Base-by-base conservation (phyloP, 441 rosid genomes). In the Pelargonium myrrhifolium region DNA sequence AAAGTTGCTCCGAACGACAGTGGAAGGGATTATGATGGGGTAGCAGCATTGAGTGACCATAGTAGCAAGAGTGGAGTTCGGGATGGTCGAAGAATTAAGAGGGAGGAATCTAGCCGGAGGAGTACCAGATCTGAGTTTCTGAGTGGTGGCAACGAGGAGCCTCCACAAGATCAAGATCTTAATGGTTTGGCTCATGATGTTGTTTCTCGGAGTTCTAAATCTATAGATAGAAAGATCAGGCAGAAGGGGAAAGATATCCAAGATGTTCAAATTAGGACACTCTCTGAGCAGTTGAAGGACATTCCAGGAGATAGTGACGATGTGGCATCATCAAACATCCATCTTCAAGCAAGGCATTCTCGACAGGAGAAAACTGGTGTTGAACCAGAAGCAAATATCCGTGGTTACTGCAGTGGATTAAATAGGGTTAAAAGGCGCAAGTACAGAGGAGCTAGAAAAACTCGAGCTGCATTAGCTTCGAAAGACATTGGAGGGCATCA, bases 301-400 rank as follows among this genome's bases (percentile, higher is more conserved):
- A 64, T 77, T 66, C 78, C 72, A 0, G 62, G 80, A 77, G 97
- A 89, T 68, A 87, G 93, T 81, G 97, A 83, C 67, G 91, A 81
- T 67, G 83, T 85, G 24, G 92, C 79, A 70, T 92, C 99, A 68
- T 92, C 96, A 60, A 86, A 85, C 66, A 78, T 83, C 70, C 86
- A 81, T 72, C 77, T 79, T 65, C 81, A 69, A 28, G 82, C 82
- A 31, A 79, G 87, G 65, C 69, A 65, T 68, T 40, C 66, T 22
- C 76, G 55, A 40, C 75, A 24, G 59, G 78, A 70, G 69, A 78
- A 72, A 72, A 76, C 78, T 71, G 71, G 76, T 11, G 84, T 68
- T 63, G 83, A 72, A 71, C 80, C 77, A 63, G 82, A 80, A 75
- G 68, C 53, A 64, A 69, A 72, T 66, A 45, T 69, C 71, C 81